Base-by-base conservation (phyloP, 768 basidiomycete species). In the Suillus americanus region DNA sequence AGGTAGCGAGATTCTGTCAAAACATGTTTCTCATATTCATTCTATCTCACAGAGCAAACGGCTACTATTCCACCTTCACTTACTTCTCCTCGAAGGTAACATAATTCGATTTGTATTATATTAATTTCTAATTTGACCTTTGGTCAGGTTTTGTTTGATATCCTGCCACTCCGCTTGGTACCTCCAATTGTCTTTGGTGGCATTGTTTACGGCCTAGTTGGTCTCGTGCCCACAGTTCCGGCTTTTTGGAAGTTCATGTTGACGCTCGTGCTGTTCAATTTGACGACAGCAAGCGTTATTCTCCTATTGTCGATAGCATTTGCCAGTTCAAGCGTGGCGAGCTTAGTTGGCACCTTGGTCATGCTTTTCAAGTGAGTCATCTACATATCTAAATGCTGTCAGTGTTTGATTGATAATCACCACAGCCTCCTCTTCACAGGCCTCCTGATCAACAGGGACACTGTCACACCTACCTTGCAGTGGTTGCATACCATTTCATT, bases 171-270 rank as follows among this genome's bases (percentile, higher is more conserved):
- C 25, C 89, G 97, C 35, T 86, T 99, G 16, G 91, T 99, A 10
- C 97, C 97, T 14, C 95, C 97, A 0, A 85, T 99, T 70, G 85
- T 99, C 72, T 96, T 96, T 67, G 97, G 97, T 41, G 92, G 94
- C 6, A 98, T 99, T 69, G 89, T 97, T 12, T 99, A 99, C 70
- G 89, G 93, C 2, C 87, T 98, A 5, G 94, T 97, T 8, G 97
- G 97, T 6, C 88, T 99, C 55, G 97, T 99, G 12, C 92, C 95
- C 2, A 90, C 89, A 16, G 92, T 98, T 9, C 80, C 87, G 0
- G 87, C 86, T 10, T 99, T 98, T 82, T 99, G 97, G 97, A 98
- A 97, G 80, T 99, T 99, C 81, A 89, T 98, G 80, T 87, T 99
- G 68, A 92, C 91, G 2, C 84, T 99, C 45, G 95, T 99, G 12